These are phyloP conservation scores for Barnettozyma vustinii DNA, from an alignment of 805 yeast genomes.

Conservation along the genomic window DNA sequence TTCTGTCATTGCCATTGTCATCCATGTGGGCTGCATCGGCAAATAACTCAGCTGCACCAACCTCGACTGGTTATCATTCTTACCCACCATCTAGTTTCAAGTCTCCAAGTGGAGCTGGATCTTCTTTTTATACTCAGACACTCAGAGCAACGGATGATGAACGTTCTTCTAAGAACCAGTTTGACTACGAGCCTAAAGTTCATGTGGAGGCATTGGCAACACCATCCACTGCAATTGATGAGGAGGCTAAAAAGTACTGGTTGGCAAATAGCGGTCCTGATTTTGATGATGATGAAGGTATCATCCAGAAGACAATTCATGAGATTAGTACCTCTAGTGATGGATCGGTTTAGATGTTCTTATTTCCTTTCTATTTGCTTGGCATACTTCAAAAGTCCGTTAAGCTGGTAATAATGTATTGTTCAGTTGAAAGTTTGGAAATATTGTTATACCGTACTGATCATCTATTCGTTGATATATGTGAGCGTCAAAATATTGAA, in stretches of 20 bases:
- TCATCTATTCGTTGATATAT: too few relatives aligned
- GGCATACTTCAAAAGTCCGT: neutral
- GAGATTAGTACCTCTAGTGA: slow-evolving; percentile 6
- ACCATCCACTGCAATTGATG: slow-evolving; percentile 32
- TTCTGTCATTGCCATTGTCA: slow-evolving; percentile 72
- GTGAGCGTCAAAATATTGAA: too few relatives aligned
- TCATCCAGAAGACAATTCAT: slow-evolving; percentile 22
- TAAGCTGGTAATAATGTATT: neutral
- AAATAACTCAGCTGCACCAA: slow-evolving; percentile 42
- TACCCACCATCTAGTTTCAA: slow-evolving; percentile 6
- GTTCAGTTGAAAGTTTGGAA: neutral
- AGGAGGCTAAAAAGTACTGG: slow-evolving; percentile 33
- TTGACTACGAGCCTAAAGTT: slow-evolving; percentile 3
- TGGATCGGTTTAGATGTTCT: neutral
- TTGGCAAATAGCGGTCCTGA: slow-evolving; percentile 16
- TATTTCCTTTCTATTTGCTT: neutral
- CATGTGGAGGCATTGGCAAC: slow-evolving; percentile 22
- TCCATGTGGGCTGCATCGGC: slow-evolving; percentile 84
- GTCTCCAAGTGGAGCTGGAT: slow-evolving; percentile 13
- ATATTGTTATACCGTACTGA: too few relatives aligned
- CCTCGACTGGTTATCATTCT: slow-evolving; percentile 25
- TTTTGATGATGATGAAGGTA: slow-evolving; percentile 13
- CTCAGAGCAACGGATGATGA: slow-evolving; percentile 11
- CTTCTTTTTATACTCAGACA: slow-evolving; percentile 17
- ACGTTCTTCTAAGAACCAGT: neutral